Base-by-base conservation (phyloP, 2,329 filamentous ascomycete genomes). In the Pseudogymnoascus sp. region DNA sequence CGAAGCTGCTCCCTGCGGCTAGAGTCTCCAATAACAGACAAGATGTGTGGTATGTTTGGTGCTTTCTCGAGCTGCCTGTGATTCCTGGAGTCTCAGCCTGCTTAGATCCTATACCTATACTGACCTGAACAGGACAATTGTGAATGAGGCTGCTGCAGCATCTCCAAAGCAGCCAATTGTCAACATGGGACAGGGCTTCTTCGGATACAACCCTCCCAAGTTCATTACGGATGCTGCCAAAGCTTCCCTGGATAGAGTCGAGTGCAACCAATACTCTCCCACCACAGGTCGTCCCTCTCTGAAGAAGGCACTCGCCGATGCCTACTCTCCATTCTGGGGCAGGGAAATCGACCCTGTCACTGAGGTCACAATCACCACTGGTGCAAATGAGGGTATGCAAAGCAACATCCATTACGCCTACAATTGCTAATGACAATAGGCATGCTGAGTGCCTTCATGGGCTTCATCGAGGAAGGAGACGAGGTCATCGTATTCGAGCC, bases 401-500 rank as follows among this genome's bases (percentile, higher is more conserved):
- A 53, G 3, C 21, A 28, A 25, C 28, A 12, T 11, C 38, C 23
- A 11, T 42, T 16, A 16, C 31, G 56, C 10, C 1, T 37, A 38
- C n/a, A 14, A 38, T 25, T 12, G 12, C 35, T 23, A n/a, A 61
- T 62, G 4, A 18, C 16, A 12, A 4, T 63, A 84, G 84, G 91
- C 70, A 97, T 97, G 91, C 81, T 99, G 67, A 93, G 90, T 73
- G 94, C 92, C 0, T 97, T 99, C 73, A 97, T 99, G 94, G 94
- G 84, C 2, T 99, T 99, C 70, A 86, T 99, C 64, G 94, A 99
- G 76, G 83, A 85, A 0, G 94, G 91, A 11, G 94, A 99, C 73
- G 94, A 99, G 76, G 94, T 97, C 68, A 97, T 99, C 68, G 84
- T 99, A 63, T 97, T 99, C 74, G 94, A 99, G 78, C 94, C 94